Percentiles rank a stretch among this genome's conserved stretches.
Conservation (phyloP, 805 yeast species). For the Kuraishia cidri region DNA sequence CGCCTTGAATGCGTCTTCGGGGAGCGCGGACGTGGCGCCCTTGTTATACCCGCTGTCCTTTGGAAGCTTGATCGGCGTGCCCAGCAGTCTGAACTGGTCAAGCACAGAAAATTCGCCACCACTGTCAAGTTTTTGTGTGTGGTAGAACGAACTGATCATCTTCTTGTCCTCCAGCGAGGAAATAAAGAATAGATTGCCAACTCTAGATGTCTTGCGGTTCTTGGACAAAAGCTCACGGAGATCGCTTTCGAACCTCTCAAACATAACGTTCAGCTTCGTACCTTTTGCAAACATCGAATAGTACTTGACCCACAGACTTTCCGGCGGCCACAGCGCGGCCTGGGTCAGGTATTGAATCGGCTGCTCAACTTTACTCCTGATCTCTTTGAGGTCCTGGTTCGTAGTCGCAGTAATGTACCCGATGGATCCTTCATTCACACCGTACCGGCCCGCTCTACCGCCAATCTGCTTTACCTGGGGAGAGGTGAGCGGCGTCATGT, state of each 20-base stretch:
- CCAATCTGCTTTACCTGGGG: conserved; percentile 87
- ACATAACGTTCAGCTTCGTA: conserved; percentile 34
- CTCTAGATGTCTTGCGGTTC: not conserved
- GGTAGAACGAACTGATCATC: conserved; percentile 15
- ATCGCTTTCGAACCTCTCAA: conserved; percentile 37
- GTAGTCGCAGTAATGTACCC: conserved; percentile 52
- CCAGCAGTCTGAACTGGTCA: conserved; percentile 27
- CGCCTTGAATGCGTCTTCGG: conserved; percentile 21
- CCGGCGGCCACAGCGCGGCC: conserved; percentile 80
- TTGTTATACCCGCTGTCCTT: conserved; percentile 17
- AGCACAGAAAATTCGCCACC: conserved; percentile 14
- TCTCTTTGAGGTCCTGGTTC: conserved; percentile 28
- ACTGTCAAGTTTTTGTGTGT: conserved; percentile 11
- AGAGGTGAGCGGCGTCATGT: conserved; percentile 34
- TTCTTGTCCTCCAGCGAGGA: conserved; percentile 16
- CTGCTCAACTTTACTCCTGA: conserved; percentile 37
- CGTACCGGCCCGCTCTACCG: conserved; percentile 89
- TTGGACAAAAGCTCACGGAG: conserved; percentile 9
- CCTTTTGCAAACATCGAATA: conserved; percentile 51
- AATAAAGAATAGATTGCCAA: conserved; percentile 11
- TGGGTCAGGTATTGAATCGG: conserved; percentile 42
- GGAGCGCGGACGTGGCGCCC: not conserved
- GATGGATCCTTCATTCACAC: conserved; percentile 11
- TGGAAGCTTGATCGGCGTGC: conserved; percentile 20
- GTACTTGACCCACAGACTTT: conserved; percentile 56